Evolutionary conservation across 305 asterid species (phyloP).

Genomic region (Solanum hybrid): DNA sequence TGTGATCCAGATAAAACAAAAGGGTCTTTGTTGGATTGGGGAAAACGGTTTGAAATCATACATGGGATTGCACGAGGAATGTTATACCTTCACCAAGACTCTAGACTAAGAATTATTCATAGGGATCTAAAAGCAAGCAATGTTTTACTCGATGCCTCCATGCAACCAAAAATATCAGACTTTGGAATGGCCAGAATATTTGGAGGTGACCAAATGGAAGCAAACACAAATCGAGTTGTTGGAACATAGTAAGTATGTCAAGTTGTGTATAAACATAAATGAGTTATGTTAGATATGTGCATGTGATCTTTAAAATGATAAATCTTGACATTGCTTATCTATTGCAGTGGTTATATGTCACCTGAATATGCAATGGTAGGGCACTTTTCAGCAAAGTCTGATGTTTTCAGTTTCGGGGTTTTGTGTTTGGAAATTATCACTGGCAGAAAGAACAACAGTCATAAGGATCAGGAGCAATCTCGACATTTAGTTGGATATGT

Average conservation of each 20-base stretch:
- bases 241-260: slow-evolving; percentile 32
- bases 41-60: slow-evolving; percentile 19
- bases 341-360: slow-evolving; percentile 40
- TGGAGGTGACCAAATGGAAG: slow-evolving; percentile 22
- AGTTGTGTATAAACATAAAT: not conserved
- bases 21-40: slow-evolving; percentile 21
- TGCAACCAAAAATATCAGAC: slow-evolving; percentile 40
- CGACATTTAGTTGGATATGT: slow-evolving; percentile 25
- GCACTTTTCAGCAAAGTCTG: slow-evolving; percentile 26
- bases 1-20: slow-evolving; percentile 20
- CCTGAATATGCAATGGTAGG: slow-evolving; percentile 46
- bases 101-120: slow-evolving; percentile 32
- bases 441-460: slow-evolving; percentile 27
- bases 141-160: slow-evolving; percentile 18
- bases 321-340: not conserved
- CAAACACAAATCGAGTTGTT: slow-evolving; percentile 29
- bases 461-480: not conserved
- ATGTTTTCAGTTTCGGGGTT: slow-evolving; percentile 35
- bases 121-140: slow-evolving; percentile 42
- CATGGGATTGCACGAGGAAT: slow-evolving; percentile 33
- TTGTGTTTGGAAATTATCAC: slow-evolving; percentile 26
- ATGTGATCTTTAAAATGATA: not conserved
- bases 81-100: slow-evolving; percentile 36
- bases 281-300: not conserved
- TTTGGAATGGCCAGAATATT: slow-evolving; percentile 38